A percentile compares a stretch with the other conserved stretches of the same genome.
phyloP scores from a whole-genome alignment of 345 rosid genomes.

The Eucalyptus guilfoylei region DNA sequence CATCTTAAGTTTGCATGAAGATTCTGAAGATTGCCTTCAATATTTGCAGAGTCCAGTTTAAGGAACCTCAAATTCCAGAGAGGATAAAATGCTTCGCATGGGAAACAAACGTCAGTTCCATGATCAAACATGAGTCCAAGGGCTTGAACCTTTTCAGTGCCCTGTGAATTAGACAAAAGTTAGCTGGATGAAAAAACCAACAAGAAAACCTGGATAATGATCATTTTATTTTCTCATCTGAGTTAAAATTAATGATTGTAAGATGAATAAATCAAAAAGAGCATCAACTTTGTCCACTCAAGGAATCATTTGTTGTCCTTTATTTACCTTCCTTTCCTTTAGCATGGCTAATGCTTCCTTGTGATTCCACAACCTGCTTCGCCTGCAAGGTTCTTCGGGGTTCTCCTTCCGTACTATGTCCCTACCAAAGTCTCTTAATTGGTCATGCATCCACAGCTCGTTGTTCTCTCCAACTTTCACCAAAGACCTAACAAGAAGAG shows the following conservation, averaged over 20 bases:
- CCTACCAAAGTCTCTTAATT: not conserved
- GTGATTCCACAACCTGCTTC: not conserved
- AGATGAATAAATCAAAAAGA: rapidly evolving
- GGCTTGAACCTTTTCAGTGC: not conserved
- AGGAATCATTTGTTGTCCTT: not conserved
- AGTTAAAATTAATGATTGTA: not conserved
- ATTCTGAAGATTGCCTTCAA: not conserved
- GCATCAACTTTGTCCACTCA: not conserved
- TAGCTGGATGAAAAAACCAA: not conserved
- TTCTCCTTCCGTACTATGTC: not conserved
- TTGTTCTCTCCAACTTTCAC: not conserved
- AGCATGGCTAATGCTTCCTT: not conserved
- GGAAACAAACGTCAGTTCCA: not conserved
- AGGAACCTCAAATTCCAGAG: not conserved
- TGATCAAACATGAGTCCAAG: not conserved
- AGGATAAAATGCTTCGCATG: not conserved
- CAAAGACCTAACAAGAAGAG: not conserved
- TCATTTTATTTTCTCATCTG: not conserved
- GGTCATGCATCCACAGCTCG: not conserved
- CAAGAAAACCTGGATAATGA: not conserved
- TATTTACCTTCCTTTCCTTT: not conserved
- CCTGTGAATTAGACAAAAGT: not conserved
- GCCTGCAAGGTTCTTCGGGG: not conserved
- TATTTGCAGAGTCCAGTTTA: not conserved
- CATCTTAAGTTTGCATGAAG: not conserved